Base-by-base conservation (phyloP, 176 grass and related monocot genomes). In the Paspalum notatum region DNA sequence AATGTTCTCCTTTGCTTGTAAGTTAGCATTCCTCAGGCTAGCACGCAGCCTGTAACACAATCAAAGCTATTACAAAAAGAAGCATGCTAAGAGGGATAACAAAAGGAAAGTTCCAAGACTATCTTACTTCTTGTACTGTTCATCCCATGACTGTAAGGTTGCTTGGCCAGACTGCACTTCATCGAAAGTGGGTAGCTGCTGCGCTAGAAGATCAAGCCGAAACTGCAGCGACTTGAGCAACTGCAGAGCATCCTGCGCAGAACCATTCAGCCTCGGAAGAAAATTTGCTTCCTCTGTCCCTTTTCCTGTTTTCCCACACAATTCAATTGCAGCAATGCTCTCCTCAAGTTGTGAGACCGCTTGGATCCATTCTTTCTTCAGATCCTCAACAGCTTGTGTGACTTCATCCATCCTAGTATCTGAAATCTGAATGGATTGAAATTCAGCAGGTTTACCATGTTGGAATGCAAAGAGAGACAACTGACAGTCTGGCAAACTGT, bases 1-100 rank as follows among this genome's bases (percentile, higher is more conserved):
- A 50, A 98, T 92, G 74, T 98, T 98, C 38, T 12, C 57, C 81
- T 93, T 98, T 7, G 90, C 96, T 89, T 98, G 88, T 21, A 98
- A 80, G 50, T 95, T 98, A 62, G 96, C 92, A 87, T 85, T 95
- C 78, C 84, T 95, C 45, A 95, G 74, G 8, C 26, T 80, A 53
- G 8, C 76, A 66, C 76, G 90, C 38, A 98, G 65, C 81, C 95
- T 98, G 73, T 18, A 77, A 78, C 37, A 39, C 74, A 0, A 71
- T 12, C 1, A 50, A 49, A 25, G 9, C 26, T 70, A 57, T 32
- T 44, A 77, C 0, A 22, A 20, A 83, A 26, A 21, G 10, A 78
- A 56, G 15, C n/a, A n/a, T n/a, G n/a, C 3, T 27, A 52, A 26
- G 15, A 47, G n/a, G 8, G 41, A 8, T 51, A 54, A 21, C 3